These are phyloP conservation scores for Aspergillus tanneri DNA, from an alignment of 2,329 filamentous ascomycete genomes.

Conservation along the genomic window DNA sequence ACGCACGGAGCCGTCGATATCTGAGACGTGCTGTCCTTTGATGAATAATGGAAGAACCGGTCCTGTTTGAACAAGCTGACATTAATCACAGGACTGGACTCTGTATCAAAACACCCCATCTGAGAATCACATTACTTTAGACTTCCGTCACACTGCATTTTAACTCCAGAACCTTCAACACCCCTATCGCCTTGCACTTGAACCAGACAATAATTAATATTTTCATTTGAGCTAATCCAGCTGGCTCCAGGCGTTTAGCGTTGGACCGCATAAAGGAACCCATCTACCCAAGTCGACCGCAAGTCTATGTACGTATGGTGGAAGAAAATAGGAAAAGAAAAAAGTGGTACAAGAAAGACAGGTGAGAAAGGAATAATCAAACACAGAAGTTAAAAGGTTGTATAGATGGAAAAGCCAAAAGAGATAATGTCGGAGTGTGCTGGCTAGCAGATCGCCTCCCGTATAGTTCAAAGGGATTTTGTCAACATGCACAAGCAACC, in stretches of 20 bases:
- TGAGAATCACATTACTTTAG: too few species aligned
- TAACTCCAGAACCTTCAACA: too few species aligned
- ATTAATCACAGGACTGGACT: too few species aligned
- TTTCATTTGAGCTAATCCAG: constrained; percentile 16
- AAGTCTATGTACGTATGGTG: constrained; percentile 26
- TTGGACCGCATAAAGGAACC: constrained; percentile 7
- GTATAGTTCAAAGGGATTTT: constrained; percentile 21
- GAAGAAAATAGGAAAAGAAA: constrained; percentile 10
- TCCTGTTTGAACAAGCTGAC: too few species aligned
- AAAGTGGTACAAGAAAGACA: constrained; percentile 12
- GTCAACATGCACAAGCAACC: constrained; percentile 27
- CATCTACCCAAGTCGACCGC: constrained; percentile 22
- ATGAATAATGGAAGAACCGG: too few species aligned
- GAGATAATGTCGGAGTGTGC: constrained; percentile 16
- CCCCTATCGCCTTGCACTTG: too few species aligned
- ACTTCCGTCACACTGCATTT: too few species aligned
- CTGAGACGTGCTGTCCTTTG: too few species aligned
- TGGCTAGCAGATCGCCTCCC: constrained; percentile 19
- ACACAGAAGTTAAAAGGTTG: constrained; percentile 17
- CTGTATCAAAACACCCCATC: too few species aligned
- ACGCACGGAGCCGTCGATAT: too few species aligned
- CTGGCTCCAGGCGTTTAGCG: constrained; percentile 22
- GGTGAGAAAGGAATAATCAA: constrained; percentile 16
- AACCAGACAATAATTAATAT: constrained; percentile 14
- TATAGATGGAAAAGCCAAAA: constrained; percentile 12